phyloP scores from a whole-genome alignment of 208 protist genomes.

The Acanthamoeba castellanii region DNA sequence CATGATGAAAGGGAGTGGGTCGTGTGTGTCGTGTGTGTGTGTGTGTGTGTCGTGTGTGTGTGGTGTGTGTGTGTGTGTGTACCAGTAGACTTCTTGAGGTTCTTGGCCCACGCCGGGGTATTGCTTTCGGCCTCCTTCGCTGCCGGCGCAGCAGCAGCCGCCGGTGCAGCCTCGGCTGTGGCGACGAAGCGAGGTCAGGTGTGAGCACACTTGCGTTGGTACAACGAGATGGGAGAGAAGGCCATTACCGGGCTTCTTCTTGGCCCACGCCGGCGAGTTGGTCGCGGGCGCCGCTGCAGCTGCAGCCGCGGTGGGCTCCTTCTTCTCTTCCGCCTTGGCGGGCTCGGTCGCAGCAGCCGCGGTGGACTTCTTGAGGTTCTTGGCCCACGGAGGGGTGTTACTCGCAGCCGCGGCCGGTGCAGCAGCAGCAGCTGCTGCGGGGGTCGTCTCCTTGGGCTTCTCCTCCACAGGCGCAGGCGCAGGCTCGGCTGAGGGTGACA shows the following conservation, averaged over 20 bases:
- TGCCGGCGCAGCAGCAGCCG: neutral
- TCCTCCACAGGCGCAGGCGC: neutral
- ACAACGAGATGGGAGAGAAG: neutral
- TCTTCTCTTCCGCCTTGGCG: neutral
- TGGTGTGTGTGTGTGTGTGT: too few species aligned
- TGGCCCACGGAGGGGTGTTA: neutral
- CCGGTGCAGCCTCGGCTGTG: too few species aligned
- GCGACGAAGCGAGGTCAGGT: too few species aligned
- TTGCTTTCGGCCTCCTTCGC: neutral
- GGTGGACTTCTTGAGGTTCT: slow-evolving; percentile 26
- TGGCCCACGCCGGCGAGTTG: slow-evolving; percentile 7
- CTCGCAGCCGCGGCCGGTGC: neutral
- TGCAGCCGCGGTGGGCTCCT: neutral
- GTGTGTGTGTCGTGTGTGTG: too few species aligned
- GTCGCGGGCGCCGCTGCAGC: neutral
- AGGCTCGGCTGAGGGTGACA: too few species aligned
- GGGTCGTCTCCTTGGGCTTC: slow-evolving; percentile 11
- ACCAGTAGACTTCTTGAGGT: neutral
- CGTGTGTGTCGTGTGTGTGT: too few species aligned
- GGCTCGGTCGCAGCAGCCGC: neutral
- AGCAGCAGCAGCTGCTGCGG: too few species aligned
- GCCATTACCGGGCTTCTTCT: neutral
- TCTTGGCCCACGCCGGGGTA: slow-evolving; percentile 13
- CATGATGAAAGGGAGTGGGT: neutral
- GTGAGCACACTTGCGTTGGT: neutral